Conservation (phyloP, 2,329 filamentous ascomycete species). For the Penicillium sp. region DNA sequence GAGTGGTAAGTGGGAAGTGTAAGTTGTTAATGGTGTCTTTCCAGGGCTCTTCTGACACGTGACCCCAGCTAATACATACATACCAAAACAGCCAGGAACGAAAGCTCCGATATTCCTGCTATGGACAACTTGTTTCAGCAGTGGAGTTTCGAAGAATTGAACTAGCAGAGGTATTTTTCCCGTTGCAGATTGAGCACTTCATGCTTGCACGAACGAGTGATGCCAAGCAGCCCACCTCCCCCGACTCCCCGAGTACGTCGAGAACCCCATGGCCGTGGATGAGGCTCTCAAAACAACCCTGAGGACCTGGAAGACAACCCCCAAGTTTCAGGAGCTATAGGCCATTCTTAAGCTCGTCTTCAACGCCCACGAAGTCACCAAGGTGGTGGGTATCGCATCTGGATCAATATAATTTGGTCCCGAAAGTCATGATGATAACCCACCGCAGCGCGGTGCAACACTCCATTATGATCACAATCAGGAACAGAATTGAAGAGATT, state of each 20-base stretch:
- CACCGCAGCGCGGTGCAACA: no score
- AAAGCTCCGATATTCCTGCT: neutral
- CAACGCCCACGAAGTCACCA: neutral
- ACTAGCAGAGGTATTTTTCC: neutral
- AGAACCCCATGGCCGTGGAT: neutral
- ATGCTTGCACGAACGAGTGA: neutral
- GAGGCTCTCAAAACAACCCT: neutral
- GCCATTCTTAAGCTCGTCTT: neutral
- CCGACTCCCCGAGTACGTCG: neutral
- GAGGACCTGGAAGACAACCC: neutral
- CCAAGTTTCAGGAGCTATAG: neutral
- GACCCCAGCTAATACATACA: neutral
- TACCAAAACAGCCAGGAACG: neutral
- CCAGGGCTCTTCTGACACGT: neutral
- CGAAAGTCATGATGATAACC: neutral
- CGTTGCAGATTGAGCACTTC: neutral
- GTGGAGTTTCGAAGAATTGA: accelerated
- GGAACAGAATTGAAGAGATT: neutral
- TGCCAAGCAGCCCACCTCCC: neutral
- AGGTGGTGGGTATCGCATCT: neutral
- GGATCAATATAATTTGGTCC: neutral
- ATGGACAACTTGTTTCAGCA: neutral
- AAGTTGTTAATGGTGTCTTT: neutral
- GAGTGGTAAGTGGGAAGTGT: neutral
- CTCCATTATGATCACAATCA: neutral